These are phyloP conservation scores for Ciborinia camelliae DNA, from an alignment of 2,329 filamentous ascomycete genomes.

Conservation along the genomic window DNA sequence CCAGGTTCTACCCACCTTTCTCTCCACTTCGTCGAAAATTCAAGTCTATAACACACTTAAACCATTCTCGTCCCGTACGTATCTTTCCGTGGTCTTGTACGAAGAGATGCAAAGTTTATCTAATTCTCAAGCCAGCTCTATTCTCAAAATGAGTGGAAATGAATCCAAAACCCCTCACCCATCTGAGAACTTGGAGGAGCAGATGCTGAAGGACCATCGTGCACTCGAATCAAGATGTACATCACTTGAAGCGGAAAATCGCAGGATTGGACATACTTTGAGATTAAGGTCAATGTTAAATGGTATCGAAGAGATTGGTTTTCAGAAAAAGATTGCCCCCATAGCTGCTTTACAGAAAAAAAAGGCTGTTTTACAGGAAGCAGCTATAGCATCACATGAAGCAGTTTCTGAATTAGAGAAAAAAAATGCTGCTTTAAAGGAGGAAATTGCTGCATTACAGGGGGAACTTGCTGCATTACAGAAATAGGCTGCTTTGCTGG, in stretches of 20 bases:
- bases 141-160: background rate
- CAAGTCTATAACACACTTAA: background rate
- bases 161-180: background rate
- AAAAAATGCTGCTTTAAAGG: background rate
- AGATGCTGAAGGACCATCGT: no score
- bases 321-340: no score
- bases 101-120: background rate
- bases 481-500: no score
- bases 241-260: background rate
- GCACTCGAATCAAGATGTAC: no score
- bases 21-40: background rate
- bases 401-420: no score
- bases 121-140: background rate
- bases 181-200: background rate
- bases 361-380: no score
- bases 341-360: no score
- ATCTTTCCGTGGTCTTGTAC: background rate
- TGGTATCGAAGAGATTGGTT: no score
- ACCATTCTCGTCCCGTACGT: no score
- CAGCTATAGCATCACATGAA: no score
- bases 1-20: background rate
- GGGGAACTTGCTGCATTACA: background rate
- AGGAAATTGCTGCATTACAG: accelerated
- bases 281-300: no score
- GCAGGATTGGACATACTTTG: no score